Evolutionary conservation across 495 filamentous ascomycete genomes (phyloP).

Genomic region (Xylaria curta): DNA sequence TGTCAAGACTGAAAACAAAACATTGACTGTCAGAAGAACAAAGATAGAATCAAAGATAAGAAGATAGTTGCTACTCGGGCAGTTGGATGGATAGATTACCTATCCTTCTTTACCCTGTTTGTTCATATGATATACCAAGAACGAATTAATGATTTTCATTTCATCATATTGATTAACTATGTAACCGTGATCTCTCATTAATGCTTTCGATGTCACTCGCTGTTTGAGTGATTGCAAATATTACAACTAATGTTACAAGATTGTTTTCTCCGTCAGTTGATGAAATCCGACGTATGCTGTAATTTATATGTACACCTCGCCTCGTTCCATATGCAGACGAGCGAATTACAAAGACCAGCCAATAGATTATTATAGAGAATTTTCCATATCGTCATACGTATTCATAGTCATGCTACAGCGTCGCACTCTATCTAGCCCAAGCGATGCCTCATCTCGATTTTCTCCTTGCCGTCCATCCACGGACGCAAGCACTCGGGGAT

Average conservation of each 20-base stretch:
- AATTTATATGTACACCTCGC: neutral
- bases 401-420: neutral
- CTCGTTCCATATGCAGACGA: neutral
- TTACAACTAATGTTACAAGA: no score
- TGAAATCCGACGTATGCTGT: neutral
- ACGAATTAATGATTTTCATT: slow-evolving; percentile 21
- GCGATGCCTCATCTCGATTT: slow-evolving; percentile 58
- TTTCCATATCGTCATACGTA: neutral
- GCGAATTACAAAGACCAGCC: neutral
- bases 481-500: slow-evolving; percentile 78
- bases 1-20: neutral
- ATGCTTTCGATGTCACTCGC: neutral
- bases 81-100: neutral
- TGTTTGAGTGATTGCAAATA: slow-evolving; percentile 12
- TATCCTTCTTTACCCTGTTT: neutral
- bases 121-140: slow-evolving; percentile 21
- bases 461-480: slow-evolving; percentile 80
- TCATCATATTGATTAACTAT: neutral
- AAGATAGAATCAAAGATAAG: neutral
- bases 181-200: neutral
- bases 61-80: neutral
- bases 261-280: neutral
- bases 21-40: neutral
- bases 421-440: neutral
- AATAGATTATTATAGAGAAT: neutral